Evolutionary conservation across 371 early-diverging fungal genomes (phyloP).

Genomic region (Apophysomyces ossiformis): DNA sequence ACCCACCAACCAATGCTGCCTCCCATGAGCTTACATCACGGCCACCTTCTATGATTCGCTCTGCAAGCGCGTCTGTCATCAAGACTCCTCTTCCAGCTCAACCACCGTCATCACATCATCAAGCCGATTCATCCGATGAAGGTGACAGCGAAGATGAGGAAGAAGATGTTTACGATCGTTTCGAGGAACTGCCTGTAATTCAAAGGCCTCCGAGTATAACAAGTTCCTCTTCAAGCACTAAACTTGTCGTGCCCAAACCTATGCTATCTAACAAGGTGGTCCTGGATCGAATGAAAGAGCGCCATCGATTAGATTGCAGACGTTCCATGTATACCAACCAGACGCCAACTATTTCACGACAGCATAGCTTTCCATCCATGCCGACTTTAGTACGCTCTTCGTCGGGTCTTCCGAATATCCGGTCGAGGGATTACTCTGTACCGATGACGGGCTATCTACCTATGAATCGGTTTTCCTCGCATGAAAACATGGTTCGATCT

Average conservation of each 20-base stretch:
- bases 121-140: conserved; percentile 8
- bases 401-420: background rate
- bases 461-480: background rate
- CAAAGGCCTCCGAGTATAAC: background rate
- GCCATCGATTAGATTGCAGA: conserved; percentile 5
- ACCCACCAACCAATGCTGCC: background rate
- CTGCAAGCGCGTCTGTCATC: background rate
- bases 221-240: background rate
- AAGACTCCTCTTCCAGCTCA: conserved; percentile 4
- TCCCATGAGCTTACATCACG: conserved; percentile 1
- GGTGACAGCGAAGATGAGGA: background rate
- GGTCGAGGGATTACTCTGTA: background rate
- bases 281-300: conserved; percentile 7
- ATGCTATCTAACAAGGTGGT: background rate
- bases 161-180: background rate
- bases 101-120: background rate
- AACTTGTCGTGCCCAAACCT: background rate
- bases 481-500: background rate
- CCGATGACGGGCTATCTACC: background rate
- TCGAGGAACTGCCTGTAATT: background rate
- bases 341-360: background rate
- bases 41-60: background rate
- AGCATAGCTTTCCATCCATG: conserved; percentile 5
- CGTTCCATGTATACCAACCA: background rate
- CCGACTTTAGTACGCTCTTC: background rate